Percentiles rank a stretch among this genome's conserved stretches.
Conservation (phyloP, 768 basidiomycete species). For the Fibroporia radiculosa region DNA sequence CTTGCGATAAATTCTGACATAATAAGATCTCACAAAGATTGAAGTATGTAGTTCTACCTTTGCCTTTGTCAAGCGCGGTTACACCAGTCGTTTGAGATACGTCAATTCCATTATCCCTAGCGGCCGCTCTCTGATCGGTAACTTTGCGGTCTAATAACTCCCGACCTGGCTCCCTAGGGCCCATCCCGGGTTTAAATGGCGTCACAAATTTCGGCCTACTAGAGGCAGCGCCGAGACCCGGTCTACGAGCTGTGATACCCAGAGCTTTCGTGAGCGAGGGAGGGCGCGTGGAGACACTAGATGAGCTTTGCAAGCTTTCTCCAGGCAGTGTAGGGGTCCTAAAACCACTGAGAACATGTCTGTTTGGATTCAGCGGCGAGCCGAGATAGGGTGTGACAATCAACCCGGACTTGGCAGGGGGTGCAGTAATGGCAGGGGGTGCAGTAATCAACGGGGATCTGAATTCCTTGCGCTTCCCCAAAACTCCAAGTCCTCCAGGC, state of each 20-base stretch:
- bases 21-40: slow-evolving; percentile 13
- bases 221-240: background rate
- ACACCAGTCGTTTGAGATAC: no score
- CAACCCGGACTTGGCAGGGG: background rate
- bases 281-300: no score
- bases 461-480: slow-evolving; percentile 19
- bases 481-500: slow-evolving; percentile 2
- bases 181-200: slow-evolving; percentile 25
- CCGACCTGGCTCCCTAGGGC: slow-evolving; percentile 21
- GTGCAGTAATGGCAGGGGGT: no score
- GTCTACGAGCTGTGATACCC: slow-evolving; percentile 20
- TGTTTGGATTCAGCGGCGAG: slow-evolving; percentile 17
- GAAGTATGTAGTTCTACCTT: slow-evolving; percentile 15
- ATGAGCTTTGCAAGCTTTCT: no score
- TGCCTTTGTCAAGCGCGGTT: slow-evolving; percentile 11
- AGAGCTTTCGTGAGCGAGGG: slow-evolving; percentile 13
- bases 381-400: slow-evolving; percentile 1
- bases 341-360: no score
- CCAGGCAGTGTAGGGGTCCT: no score
- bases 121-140: background rate
- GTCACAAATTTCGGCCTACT: slow-evolving; percentile 20
- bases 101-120: background rate
- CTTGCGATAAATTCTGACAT: background rate
- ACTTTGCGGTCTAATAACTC: slow-evolving; percentile 9
- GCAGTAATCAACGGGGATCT: slow-evolving; percentile 21